phyloP scores from a whole-genome alignment of 768 basidiomycete genomes.

The Hemileccinum impolitum region DNA sequence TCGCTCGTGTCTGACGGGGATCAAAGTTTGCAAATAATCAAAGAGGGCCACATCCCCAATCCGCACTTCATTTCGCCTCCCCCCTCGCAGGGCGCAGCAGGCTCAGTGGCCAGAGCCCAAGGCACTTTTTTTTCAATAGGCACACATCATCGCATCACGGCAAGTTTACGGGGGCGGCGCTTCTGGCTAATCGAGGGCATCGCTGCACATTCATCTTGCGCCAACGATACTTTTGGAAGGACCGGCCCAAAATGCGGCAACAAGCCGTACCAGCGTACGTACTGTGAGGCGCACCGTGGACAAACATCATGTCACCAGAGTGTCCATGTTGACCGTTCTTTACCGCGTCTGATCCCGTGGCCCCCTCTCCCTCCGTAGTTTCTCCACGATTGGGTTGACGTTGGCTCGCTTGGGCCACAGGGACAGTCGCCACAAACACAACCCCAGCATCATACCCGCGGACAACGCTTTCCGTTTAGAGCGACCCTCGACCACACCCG shows the following conservation, averaged over 20 bases:
- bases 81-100: slow-evolving; percentile 4
- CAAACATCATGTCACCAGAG: slow-evolving; percentile 8
- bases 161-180: slow-evolving; percentile 1
- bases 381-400: not conserved
- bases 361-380: not conserved
- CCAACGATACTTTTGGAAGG: slow-evolving; percentile 15
- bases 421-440: slow-evolving; percentile 1
- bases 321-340: not conserved
- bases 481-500: slow-evolving; percentile 2
- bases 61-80: slow-evolving; percentile 29
- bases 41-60: too few species aligned
- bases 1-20: slow-evolving; percentile 17
- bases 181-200: slow-evolving; percentile 10
- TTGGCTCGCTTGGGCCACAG: slow-evolving; percentile 1
- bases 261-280: slow-evolving; percentile 1
- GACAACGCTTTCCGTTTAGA: not conserved
- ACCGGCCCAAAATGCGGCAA: too few species aligned
- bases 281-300: not conserved
- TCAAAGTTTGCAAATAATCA: slow-evolving; percentile 11
- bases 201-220: slow-evolving; percentile 14
- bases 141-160: slow-evolving; percentile 12
- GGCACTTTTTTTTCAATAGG: slow-evolving; percentile 11
- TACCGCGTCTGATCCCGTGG: not conserved
- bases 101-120: slow-evolving; percentile 7
- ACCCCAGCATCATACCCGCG: not conserved